phyloP scores from a whole-genome alignment of 2,329 filamentous ascomycete species.

The Talaromyces sp. region DNA sequence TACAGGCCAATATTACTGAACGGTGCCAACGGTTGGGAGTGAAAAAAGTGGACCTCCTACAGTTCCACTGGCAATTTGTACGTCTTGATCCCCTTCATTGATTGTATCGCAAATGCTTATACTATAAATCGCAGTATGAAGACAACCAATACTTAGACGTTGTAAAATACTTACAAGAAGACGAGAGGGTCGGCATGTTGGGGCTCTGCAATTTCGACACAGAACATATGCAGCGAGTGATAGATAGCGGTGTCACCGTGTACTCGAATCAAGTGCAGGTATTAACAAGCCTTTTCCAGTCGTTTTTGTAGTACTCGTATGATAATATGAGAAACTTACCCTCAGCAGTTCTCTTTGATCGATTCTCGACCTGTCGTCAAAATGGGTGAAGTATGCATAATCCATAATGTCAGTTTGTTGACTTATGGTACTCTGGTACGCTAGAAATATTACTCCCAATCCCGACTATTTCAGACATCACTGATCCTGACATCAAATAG shows the following conservation, averaged over 20 bases:
- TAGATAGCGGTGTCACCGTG: conserved; percentile 29
- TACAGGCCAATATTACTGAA: conserved; percentile 35
- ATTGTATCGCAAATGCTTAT: conserved; percentile 17
- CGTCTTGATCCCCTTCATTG: conserved; percentile 6
- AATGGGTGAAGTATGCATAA: conserved; percentile 37
- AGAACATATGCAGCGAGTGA: conserved; percentile 33
- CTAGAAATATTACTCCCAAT: neutral
- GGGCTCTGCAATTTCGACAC: conserved; percentile 46
- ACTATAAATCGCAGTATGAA: conserved; percentile 20
- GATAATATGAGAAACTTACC: neutral
- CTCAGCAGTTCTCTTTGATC: conserved; percentile 38
- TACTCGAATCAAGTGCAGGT: conserved; percentile 42
- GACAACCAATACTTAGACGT: conserved; percentile 38
- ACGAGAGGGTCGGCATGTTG: conserved; percentile 32
- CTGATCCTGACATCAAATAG: conserved; percentile 1
- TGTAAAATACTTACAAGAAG: conserved; percentile 32
- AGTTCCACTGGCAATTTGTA: conserved; percentile 45
- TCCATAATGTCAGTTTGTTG: conserved; percentile 42
- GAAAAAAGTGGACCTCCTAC: conserved; percentile 38
- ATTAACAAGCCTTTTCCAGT: neutral
- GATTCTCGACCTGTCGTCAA: conserved; percentile 37
- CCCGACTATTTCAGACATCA: neutral
- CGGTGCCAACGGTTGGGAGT: conserved; percentile 33
- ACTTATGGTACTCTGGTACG: conserved; percentile 43
- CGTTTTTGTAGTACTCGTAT: neutral